These are phyloP conservation scores for Blastomyces silverae DNA, from an alignment of 2,329 filamentous ascomycete genomes.

Conservation along the genomic window DNA sequence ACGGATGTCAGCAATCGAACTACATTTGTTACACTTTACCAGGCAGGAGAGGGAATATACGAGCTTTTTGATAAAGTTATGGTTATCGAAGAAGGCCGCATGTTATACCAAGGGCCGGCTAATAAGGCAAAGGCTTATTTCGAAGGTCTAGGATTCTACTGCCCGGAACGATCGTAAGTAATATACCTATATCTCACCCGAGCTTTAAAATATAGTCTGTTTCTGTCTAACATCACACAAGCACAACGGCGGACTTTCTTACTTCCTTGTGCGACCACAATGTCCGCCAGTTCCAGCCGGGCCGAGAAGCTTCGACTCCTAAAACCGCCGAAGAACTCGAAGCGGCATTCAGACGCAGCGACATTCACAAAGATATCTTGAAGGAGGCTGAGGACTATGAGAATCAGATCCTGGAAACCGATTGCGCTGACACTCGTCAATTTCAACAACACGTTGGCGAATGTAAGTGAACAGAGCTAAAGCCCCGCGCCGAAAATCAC, in stretches of 20 bases:
- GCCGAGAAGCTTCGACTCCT: slow-evolving; percentile 59
- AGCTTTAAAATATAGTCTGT: background rate
- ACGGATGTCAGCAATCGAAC: slow-evolving; percentile 68
- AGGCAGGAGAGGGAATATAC: slow-evolving; percentile 63
- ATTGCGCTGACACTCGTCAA: slow-evolving; percentile 49
- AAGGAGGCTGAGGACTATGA: slow-evolving; percentile 53
- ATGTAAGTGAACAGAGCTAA: slow-evolving; percentile 35
- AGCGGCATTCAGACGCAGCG: slow-evolving; percentile 58
- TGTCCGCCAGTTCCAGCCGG: slow-evolving; percentile 51
- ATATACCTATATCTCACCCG: background rate
- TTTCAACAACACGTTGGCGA: slow-evolving; percentile 49
- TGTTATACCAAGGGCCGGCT: slow-evolving; percentile 59
- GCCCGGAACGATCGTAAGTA: slow-evolving; percentile 44
- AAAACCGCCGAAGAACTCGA: slow-evolving; percentile 64
- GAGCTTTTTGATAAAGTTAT: slow-evolving; percentile 73
- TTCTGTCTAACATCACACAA: slow-evolving; percentile 15
- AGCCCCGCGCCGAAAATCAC: background rate
- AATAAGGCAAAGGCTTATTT: slow-evolving; percentile 60
- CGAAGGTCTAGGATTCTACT: slow-evolving; percentile 57
- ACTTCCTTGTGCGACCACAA: slow-evolving; percentile 68
- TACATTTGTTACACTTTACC: slow-evolving; percentile 64
- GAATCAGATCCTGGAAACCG: slow-evolving; percentile 44
- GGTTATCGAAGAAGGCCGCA: slow-evolving; percentile 65
- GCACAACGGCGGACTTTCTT: slow-evolving; percentile 71
- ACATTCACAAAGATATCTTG: slow-evolving; percentile 54